Evolutionary conservation across 805 yeast species (phyloP).

Genomic region (Ogataea trehaloabstinens): DNA sequence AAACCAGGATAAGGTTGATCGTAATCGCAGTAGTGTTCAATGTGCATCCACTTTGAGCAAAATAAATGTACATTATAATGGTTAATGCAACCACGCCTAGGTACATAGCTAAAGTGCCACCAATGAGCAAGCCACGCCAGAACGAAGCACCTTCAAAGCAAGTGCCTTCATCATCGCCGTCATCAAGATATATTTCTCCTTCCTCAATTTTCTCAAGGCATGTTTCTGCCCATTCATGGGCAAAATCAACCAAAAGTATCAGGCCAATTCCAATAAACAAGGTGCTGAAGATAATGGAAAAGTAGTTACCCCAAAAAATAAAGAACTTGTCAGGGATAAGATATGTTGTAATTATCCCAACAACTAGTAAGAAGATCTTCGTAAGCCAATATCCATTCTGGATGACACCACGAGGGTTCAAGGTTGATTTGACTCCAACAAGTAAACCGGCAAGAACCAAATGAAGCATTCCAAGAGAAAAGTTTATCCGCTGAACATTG

Average conservation of each 20-base stretch:
- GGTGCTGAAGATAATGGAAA: slow-evolving; percentile 82
- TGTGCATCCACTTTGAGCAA: slow-evolving; percentile 76
- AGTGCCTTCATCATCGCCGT: slow-evolving; percentile 35
- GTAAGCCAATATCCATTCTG: slow-evolving; percentile 93
- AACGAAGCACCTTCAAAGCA: slow-evolving; percentile 43
- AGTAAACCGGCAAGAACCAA: slow-evolving; percentile 64
- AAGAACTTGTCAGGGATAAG: slow-evolving; percentile 85
- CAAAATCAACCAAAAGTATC: slow-evolving; percentile 89
- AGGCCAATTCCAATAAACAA: slow-evolving; percentile 86
- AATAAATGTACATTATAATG: slow-evolving; percentile 74
- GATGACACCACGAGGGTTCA: slow-evolving; percentile 72
- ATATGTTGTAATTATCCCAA: slow-evolving; percentile 60
- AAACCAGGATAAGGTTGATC: slow-evolving; percentile 63
- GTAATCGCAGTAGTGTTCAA: slow-evolving; percentile 89
- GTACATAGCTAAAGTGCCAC: slow-evolving; percentile 89
- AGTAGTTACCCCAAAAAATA: slow-evolving; percentile 85
- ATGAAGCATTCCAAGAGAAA: slow-evolving; percentile 82
- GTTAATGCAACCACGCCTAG: slow-evolving; percentile 69
- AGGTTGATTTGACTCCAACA: slow-evolving; percentile 72
- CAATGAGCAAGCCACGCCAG: slow-evolving; percentile 80
- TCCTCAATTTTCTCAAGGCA: slow-evolving; percentile 89
- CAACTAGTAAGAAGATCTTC: slow-evolving; percentile 61
- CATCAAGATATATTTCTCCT: slow-evolving; percentile 55
- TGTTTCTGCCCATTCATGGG: slow-evolving; percentile 98
- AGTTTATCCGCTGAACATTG: slow-evolving; percentile 89